Base-by-base conservation (phyloP, 2,329 filamentous ascomycete genomes). In the Neospermospora avenae region DNA sequence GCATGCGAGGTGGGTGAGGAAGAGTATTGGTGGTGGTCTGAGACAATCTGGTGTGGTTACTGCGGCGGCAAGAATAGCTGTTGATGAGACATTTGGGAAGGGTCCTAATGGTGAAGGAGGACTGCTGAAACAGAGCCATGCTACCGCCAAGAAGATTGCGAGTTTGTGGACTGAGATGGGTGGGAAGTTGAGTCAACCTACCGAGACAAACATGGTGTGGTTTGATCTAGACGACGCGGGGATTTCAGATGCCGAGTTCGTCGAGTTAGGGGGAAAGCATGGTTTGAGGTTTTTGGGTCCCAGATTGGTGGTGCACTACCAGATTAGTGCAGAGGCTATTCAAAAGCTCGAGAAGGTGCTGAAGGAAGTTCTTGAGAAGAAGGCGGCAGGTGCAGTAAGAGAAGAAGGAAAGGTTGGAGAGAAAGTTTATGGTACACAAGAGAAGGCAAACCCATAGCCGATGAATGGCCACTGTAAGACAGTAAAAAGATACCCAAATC, bases 201-300 rank as follows among this genome's bases (percentile, higher is more conserved):
- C 86, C 2, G 85, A 90, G 72, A 90, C 87, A 18, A 91, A 90
- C 69, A 90, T 90, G 86, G 84, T 89, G 10, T 90, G 87, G 87
- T 71, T 90, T 62, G 84, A 90, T 73, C 75, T 89, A 8, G 78
- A 82, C 35, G 77, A 77, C 7, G 79, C 80, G n/a, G 80, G 80
- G 0, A 72, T 87, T 34, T 75, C 77, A 3, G 72, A 72, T 4
- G 78, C 81, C 55, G 77, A 81, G 42, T 82, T 86, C 62, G 78
- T 82, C 10, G 76, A 78, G 59, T 73, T 82, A 39, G 85, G 79
- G 1, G 74, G 81, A 63, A 79, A 82, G 67, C 79, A 82, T 57
- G 86, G 86, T 0, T 66, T 90, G 58, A 80, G 76, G 63, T 70
- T 87, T 14, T 66, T 77, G 10, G 83, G 83, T 34, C 82, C 81